Conservation (phyloP, 306 rosid genomes). For the Cicer cuneatum region DNA sequence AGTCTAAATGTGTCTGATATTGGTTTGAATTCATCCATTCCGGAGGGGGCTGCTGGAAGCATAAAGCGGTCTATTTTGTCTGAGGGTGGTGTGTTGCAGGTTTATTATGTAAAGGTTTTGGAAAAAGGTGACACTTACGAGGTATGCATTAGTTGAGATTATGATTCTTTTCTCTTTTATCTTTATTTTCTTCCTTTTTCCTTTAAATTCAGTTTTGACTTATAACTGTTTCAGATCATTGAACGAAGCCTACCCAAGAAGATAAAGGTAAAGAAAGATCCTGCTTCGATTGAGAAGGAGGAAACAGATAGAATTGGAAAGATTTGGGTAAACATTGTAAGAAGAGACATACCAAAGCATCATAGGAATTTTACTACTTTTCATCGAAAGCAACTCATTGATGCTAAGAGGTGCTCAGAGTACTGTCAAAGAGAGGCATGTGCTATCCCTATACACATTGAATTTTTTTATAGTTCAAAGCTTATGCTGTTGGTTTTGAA, state of each 20-base stretch:
- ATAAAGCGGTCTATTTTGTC: conserved; percentile 89
- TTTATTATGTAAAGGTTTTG: conserved; percentile 95
- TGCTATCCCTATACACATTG: conserved; percentile 12
- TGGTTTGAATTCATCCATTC: conserved; percentile 77
- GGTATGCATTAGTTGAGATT: conserved; percentile 56
- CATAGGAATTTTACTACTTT: conserved; percentile 70
- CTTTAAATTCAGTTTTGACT: conserved; percentile 32
- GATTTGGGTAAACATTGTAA: conserved; percentile 83
- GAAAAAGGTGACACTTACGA: conserved; percentile 99
- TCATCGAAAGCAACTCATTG: conserved; percentile 88
- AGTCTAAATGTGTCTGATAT: conserved; percentile 75
- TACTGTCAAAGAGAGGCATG: conserved; percentile 98
- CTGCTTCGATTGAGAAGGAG: conserved; percentile 81
- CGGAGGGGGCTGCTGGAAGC: conserved; percentile 97
- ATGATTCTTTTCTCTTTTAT: conserved; percentile 5
- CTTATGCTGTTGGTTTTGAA: conserved; percentile 33
- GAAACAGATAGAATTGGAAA: conserved; percentile 86
- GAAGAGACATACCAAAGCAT: conserved; percentile 93
- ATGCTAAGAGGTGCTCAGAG: conserved; percentile 94
- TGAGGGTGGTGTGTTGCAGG: conserved; percentile 91
- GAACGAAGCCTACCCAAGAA: conserved; percentile 95
- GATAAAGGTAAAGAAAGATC: conserved; percentile 75
- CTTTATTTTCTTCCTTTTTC: conserved; percentile 1
- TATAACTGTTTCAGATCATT: conserved; percentile 71
- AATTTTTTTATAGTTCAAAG: conserved; percentile 22